Evolutionary conservation across 768 basidiomycete genomes (phyloP).

Genomic region (Leccinum rimulosum): DNA sequence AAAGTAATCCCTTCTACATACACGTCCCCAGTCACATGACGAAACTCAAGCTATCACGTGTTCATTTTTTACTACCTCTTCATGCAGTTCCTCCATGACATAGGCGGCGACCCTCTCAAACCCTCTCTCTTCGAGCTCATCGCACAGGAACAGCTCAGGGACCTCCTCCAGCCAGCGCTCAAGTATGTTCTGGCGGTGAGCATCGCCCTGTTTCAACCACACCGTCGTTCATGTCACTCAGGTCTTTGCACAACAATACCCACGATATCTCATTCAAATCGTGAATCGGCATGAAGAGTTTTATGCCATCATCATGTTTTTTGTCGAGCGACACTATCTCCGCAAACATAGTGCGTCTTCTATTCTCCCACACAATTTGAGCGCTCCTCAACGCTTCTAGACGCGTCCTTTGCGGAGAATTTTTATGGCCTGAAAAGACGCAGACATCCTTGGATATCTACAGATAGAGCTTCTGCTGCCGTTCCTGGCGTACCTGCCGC

Average conservation of each 20-base stretch:
- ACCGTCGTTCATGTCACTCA: conserved; percentile 28
- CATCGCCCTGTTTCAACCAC: conserved; percentile 3
- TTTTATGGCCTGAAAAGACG: conserved; percentile 92
- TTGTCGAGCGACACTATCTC: conserved; percentile 90
- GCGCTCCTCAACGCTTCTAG: conserved; percentile 40
- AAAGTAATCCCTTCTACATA: neutral
- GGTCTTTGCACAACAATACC: conserved; percentile 95
- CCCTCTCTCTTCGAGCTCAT: conserved; percentile 89
- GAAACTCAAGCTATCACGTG: conserved; percentile 30
- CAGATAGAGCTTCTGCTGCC: conserved; percentile 63
- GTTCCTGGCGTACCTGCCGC: conserved; percentile 62
- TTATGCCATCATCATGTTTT: conserved; percentile 83
- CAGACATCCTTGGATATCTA: conserved; percentile 66
- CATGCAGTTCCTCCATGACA: conserved; percentile 84
- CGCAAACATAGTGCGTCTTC: conserved; percentile 68
- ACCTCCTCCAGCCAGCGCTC: conserved; percentile 89
- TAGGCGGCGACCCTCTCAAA: conserved; percentile 68
- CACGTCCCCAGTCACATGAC: conserved; percentile 21
- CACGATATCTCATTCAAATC: conserved; percentile 85
- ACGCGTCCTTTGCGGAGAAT: conserved; percentile 92
- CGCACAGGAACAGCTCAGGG: conserved; percentile 90
- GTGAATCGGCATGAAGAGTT: conserved; percentile 97
- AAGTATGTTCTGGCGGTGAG: conserved; percentile 91
- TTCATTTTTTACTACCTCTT: neutral
- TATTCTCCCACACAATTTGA: neutral